A percentile compares a stretch with the other conserved stretches of the same genome.
phyloP scores from a whole-genome alignment of 2,329 filamentous ascomycete species.

The Epichloe sp. region DNA sequence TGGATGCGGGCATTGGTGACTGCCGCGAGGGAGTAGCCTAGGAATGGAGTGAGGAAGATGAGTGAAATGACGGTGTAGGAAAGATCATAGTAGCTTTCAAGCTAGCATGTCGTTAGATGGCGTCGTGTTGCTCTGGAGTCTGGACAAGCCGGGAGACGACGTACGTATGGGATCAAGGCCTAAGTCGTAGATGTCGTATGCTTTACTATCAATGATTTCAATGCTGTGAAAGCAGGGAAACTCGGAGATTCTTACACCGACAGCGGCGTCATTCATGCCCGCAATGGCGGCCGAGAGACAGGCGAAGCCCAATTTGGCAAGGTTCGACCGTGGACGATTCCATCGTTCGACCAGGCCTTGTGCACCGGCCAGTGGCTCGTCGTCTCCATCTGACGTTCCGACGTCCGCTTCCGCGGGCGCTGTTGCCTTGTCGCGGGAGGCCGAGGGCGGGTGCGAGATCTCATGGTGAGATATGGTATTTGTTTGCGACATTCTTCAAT shows the following conservation, averaged over 20 bases:
- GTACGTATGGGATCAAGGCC: constrained; percentile 25
- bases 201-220: too few relatives aligned
- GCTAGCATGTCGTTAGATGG: constrained; percentile 18
- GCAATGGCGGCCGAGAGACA: constrained; percentile 48
- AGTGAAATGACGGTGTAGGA: constrained; percentile 48
- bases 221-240: constrained; percentile 1
- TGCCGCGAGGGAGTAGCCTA: constrained; percentile 48
- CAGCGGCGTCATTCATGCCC: constrained; percentile 50
- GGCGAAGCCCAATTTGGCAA: constrained; percentile 23
- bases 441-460: not conserved
- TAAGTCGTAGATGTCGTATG: not conserved
- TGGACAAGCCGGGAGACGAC: constrained; percentile 1
- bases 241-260: constrained; percentile 30
- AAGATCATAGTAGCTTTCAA: constrained; percentile 48
- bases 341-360: constrained; percentile 19
- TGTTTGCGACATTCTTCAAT: not conserved
- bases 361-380: constrained; percentile 14
- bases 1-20: constrained; percentile 49
- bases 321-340: constrained; percentile 23
- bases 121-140: too few relatives aligned
- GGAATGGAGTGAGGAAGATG: constrained; percentile 50
- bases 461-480: not conserved
- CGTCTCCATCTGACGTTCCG: constrained; percentile 1
- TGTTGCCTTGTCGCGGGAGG: not conserved
- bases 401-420: not conserved